These are phyloP conservation scores for Colletotrichum sp. DNA, from an alignment of 2,329 filamentous ascomycete species.

Conservation along the genomic window DNA sequence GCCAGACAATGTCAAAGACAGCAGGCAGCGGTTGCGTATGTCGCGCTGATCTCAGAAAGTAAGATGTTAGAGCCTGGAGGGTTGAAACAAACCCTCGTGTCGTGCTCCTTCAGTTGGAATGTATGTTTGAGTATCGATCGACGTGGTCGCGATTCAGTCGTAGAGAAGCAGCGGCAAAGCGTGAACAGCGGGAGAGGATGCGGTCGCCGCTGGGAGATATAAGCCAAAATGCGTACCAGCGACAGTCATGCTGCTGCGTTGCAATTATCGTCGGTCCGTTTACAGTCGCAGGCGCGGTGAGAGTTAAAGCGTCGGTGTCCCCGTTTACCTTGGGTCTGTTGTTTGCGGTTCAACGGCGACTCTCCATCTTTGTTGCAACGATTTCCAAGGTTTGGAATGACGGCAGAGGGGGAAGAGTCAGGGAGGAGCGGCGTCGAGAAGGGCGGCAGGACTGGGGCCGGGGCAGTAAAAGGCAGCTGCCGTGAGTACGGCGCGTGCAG, in stretches of 20 bases:
- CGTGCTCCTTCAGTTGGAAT: not conserved
- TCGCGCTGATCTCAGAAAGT: not conserved
- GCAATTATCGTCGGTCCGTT: slow-evolving; percentile 11
- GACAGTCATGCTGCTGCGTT: slow-evolving; percentile 15
- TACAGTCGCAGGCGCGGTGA: not conserved
- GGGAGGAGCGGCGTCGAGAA: not conserved
- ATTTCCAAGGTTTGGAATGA: slow-evolving; percentile 20
- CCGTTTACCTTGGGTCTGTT: not conserved
- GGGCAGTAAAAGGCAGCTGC: not conserved
- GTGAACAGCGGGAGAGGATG: not conserved
- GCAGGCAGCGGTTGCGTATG: not conserved
- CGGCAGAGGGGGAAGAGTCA: not conserved
- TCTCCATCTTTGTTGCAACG: slow-evolving; percentile 9
- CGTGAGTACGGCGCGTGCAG: not conserved
- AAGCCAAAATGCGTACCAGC: not conserved
- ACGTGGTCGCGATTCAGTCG: slow-evolving; percentile 11
- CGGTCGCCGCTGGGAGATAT: not conserved
- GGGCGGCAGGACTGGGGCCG: not conserved
- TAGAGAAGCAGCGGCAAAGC: not conserved
- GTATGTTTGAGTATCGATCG: slow-evolving; percentile 5
- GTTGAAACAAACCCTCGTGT: slow-evolving; percentile 21
- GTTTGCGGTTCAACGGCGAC: slow-evolving; percentile 1
- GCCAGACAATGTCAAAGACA: not conserved
- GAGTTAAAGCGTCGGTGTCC: not conserved
- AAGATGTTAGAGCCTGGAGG: slow-evolving; percentile 2